Evolutionary conservation across 1,284 basidiomycete genomes (phyloP), one percentile per base, ranked within the genome.

Genomic region (Sphaerobolus stellatus): DNA sequence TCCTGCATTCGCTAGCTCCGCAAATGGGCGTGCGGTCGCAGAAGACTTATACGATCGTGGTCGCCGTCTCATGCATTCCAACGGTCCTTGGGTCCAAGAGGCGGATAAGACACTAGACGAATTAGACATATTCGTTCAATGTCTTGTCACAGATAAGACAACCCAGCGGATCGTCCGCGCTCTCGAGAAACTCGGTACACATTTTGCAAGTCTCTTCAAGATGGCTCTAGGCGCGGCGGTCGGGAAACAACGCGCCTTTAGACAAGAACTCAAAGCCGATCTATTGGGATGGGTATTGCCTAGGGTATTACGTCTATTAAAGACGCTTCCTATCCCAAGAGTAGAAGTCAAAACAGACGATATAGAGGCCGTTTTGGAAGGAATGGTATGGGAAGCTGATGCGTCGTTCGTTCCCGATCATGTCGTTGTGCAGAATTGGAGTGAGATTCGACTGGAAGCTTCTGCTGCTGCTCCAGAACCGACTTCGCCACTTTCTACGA

Each of bases 271-370:
- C 16, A 51, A 70, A 59, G 66, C 64, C 16, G 68, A 75, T 40
- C 62, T 70, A 46, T 47, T 78, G 1, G 68, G 63, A 22, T 79
- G 75, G 74, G 57, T 74, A 5, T 56, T 79, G 5, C 78, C 78
- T 1, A 67, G 73, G 2, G 20, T 76, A 6, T 58, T 77, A 13
- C 63, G 63, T 18, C 60, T 69, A 16, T 51, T 79, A 18, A 62
- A 63, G 8, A 62, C 65, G 0, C 61, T 80, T 6, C 77, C 77
- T 1, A 70, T 79, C 55, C 77, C 77, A 16, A 71, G 74, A 4
- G 63, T 79, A 4, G 79, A 80, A 56, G 70, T 71, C 54, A 68
- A 69, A 54, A 72, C 66, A 25, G 61, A 59, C 6, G 36, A 48
- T 34, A 49, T 77, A 41, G 73, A 75, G 38, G 68, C 64, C 1